A percentile compares a stretch with the other conserved stretches of the same genome.
Evolutionary conservation across 2,329 filamentous ascomycete genomes (phyloP).

Genomic region (Xylariaceae sp.): DNA sequence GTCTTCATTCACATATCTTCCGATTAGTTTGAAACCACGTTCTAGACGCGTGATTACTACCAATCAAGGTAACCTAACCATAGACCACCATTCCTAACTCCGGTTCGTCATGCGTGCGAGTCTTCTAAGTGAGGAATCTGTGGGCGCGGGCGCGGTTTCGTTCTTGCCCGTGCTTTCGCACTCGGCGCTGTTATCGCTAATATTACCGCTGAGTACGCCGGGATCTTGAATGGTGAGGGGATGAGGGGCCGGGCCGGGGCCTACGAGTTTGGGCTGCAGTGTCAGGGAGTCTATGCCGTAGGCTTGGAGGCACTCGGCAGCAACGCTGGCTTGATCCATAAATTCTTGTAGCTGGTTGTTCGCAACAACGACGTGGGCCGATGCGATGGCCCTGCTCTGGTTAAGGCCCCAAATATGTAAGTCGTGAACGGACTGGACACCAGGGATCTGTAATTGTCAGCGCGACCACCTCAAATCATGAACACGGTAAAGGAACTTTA

Average conservation of each 20-base stretch:
- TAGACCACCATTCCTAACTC: background rate
- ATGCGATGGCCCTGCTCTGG: constrained; percentile 63
- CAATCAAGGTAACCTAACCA: background rate
- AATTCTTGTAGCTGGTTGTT: constrained; percentile 53
- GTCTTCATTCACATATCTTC: background rate
- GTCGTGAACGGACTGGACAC: constrained; percentile 63
- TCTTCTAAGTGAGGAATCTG: constrained; percentile 28
- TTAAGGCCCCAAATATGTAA: constrained; percentile 70
- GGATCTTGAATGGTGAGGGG: background rate
- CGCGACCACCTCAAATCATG: background rate
- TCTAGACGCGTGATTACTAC: background rate
- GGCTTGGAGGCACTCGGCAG: constrained; percentile 64
- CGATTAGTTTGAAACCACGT: background rate
- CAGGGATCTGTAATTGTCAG: constrained; percentile 49
- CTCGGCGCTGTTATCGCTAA: constrained; percentile 1
- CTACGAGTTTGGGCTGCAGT: constrained; percentile 56
- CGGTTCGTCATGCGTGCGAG: background rate
- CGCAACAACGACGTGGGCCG: constrained; percentile 61
- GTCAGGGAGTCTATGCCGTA: constrained; percentile 69
- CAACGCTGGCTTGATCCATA: constrained; percentile 53
- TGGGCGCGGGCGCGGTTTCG: constrained; percentile 1
- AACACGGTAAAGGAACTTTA: background rate
- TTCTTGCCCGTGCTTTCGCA: constrained; percentile 3
- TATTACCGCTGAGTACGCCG: background rate
- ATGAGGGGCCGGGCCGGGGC: background rate